phyloP scores from a whole-genome alignment of 1,284 basidiomycete species.

The Marasmius tenuissimus region DNA sequence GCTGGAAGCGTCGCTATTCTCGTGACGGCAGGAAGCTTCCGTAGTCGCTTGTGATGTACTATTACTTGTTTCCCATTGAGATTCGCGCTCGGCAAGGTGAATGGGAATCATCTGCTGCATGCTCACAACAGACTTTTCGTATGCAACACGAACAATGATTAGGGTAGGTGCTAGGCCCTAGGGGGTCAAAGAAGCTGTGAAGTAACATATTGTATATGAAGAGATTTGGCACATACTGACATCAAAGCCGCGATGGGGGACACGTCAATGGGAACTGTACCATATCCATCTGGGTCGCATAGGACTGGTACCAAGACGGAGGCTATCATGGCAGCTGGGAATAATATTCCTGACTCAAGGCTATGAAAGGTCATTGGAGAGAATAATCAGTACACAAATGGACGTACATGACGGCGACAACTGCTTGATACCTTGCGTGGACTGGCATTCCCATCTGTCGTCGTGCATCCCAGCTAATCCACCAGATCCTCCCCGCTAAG shows the following conservation, averaged over 20 bases:
- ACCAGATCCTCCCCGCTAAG: not conserved
- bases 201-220: not conserved
- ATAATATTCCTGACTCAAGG: not conserved
- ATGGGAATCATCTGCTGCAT: not conserved
- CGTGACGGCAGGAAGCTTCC: no score
- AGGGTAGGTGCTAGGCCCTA: not conserved
- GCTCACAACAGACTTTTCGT: not conserved
- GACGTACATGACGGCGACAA: not conserved
- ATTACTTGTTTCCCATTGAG: not conserved
- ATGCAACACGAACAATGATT: not conserved
- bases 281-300: not conserved
- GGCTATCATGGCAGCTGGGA: not conserved
- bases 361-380: not conserved
- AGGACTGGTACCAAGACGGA: not conserved
- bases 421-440: not conserved
- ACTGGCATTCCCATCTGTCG: not conserved
- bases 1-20: no score
- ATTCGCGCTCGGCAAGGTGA: not conserved
- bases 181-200: not conserved
- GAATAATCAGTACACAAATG: not conserved
- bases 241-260: not conserved
- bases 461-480: not conserved
- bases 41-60: not conserved
- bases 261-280: not conserved
- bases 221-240: not conserved